A percentile compares a stretch with the other conserved stretches of the same genome.
Evolutionary conservation across 495 filamentous ascomycete genomes (phyloP).

Genomic region (Lichina pygmaea): DNA sequence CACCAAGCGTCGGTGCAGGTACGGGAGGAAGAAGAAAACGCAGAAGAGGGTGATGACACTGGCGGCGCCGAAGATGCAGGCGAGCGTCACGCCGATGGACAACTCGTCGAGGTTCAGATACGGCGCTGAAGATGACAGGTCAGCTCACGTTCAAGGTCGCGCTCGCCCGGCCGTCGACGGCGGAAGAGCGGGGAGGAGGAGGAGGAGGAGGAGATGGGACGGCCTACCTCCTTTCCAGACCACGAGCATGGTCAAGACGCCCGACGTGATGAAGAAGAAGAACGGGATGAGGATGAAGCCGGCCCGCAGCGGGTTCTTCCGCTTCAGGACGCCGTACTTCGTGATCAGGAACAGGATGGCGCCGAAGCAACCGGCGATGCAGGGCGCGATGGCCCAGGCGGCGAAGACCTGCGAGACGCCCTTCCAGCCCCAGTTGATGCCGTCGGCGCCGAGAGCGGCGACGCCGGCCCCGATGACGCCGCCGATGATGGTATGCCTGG

Average conservation of each 20-base stretch:
- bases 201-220: slow-evolving; percentile 5
- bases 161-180: slow-evolving; percentile 17
- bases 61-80: slow-evolving; percentile 26
- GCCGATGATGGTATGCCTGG: slow-evolving; percentile 12
- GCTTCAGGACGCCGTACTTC: slow-evolving; percentile 28
- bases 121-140: slow-evolving; percentile 25
- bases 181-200: slow-evolving; percentile 30
- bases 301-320: slow-evolving; percentile 26
- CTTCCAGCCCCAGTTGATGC: slow-evolving; percentile 36
- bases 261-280: slow-evolving; percentile 29
- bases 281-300: slow-evolving; percentile 29
- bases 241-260: slow-evolving; percentile 29
- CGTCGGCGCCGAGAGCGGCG: slow-evolving; percentile 24
- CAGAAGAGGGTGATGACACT: slow-evolving; percentile 22
- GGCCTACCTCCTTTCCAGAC: slow-evolving; percentile 25
- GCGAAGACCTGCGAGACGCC: slow-evolving; percentile 33
- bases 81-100: slow-evolving; percentile 24
- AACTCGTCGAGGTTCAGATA: slow-evolving; percentile 26
- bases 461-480: slow-evolving; percentile 30
- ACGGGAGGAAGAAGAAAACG: slow-evolving; percentile 32
- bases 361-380: slow-evolving; percentile 27
- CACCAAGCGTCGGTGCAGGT: slow-evolving; percentile 23
- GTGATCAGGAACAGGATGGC: slow-evolving; percentile 32
- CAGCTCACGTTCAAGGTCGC: slow-evolving; percentile 23
- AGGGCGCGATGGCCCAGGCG: slow-evolving; percentile 29